A percentile compares a stretch with the other conserved stretches of the same genome.
phyloP scores from a whole-genome alignment of 2,329 filamentous ascomycete species.

The Macrophomina tecta region DNA sequence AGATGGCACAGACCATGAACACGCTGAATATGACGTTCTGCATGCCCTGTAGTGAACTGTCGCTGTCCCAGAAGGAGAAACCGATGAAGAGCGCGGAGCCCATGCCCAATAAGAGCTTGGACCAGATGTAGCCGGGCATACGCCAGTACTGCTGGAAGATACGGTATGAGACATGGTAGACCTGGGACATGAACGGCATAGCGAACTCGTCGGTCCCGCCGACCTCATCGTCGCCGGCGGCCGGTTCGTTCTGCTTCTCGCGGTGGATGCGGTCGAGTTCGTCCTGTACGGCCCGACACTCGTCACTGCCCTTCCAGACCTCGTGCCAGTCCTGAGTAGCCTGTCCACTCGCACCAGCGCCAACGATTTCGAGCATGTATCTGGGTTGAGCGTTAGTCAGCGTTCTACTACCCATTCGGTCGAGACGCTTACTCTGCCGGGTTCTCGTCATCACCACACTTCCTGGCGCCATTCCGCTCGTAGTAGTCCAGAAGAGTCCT shows the following conservation, averaged over 20 bases:
- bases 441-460: slow-evolving; percentile 68
- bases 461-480: slow-evolving; percentile 65
- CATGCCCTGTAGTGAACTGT: slow-evolving; percentile 48
- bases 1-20: slow-evolving; percentile 56
- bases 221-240: slow-evolving; percentile 40
- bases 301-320: slow-evolving; percentile 44
- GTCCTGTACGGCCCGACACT: slow-evolving; percentile 38
- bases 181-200: slow-evolving; percentile 45
- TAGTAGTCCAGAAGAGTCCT: slow-evolving; percentile 59
- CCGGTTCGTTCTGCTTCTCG: slow-evolving; percentile 38
- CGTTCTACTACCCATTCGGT: slow-evolving; percentile 30
- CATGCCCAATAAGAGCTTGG: slow-evolving; percentile 40
- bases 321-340: slow-evolving; percentile 52
- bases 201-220: slow-evolving; percentile 51
- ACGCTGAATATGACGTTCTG: slow-evolving; percentile 56
- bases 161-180: slow-evolving; percentile 45
- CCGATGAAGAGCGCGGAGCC: slow-evolving; percentile 42
- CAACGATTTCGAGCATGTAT: slow-evolving; percentile 66
- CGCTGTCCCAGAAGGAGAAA: slow-evolving; percentile 52
- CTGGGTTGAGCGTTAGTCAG: slow-evolving; percentile 43
- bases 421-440: slow-evolving; percentile 62
- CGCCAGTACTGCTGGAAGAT: slow-evolving; percentile 56
- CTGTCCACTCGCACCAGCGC: slow-evolving; percentile 45
- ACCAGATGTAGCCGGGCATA: slow-evolving; percentile 51
- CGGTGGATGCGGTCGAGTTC: slow-evolving; percentile 50